phyloP scores from a whole-genome alignment of 2,329 filamentous ascomycete species.

The Coniochaeta hoffmannii region DNA sequence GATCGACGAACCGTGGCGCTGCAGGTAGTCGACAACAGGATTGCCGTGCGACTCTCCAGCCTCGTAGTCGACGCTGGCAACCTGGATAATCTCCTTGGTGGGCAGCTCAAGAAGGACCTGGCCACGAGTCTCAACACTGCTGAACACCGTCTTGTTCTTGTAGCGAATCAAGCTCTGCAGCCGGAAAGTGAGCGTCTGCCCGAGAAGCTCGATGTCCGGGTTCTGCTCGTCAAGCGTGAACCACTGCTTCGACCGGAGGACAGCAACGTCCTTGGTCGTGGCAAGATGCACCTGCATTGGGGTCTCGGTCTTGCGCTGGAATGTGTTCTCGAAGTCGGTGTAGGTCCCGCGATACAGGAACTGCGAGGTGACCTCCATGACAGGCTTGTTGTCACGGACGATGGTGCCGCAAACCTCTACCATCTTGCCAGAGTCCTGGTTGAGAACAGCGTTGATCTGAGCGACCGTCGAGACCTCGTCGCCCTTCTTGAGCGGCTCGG shows the following conservation, averaged over 20 bases:
- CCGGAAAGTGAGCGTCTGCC: slow-evolving; percentile 93
- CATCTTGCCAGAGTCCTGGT: slow-evolving; percentile 98
- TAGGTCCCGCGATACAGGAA: slow-evolving; percentile 94
- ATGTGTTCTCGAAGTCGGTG: slow-evolving; percentile 93
- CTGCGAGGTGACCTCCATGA: slow-evolving; percentile 98
- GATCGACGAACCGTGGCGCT: slow-evolving; percentile 83
- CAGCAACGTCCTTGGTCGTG: slow-evolving; percentile 84
- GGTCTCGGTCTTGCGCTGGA: slow-evolving; percentile 94
- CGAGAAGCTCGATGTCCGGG: slow-evolving; percentile 76
- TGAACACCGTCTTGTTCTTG: slow-evolving; percentile 92
- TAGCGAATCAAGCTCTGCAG: slow-evolving; percentile 85
- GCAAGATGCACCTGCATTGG: slow-evolving; percentile 87
- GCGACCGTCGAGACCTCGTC: slow-evolving; percentile 89
- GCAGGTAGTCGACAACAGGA: slow-evolving; percentile 91
- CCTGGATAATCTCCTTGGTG: slow-evolving; percentile 94
- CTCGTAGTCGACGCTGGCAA: slow-evolving; percentile 95
- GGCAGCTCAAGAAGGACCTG: slow-evolving; percentile 91
- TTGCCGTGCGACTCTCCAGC: slow-evolving; percentile 89
- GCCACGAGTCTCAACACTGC: slow-evolving; percentile 83
- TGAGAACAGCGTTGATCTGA: slow-evolving; percentile 95
- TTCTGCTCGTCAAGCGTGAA: slow-evolving; percentile 65
- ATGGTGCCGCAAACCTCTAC: slow-evolving; percentile 99
- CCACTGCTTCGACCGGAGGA: slow-evolving; percentile 96
- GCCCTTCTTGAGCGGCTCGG: slow-evolving; percentile 89
- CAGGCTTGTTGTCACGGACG: slow-evolving; percentile 68